Evolutionary conservation across 768 basidiomycete species (phyloP).

Genomic region (Pulveroboletus ravenelii): DNA sequence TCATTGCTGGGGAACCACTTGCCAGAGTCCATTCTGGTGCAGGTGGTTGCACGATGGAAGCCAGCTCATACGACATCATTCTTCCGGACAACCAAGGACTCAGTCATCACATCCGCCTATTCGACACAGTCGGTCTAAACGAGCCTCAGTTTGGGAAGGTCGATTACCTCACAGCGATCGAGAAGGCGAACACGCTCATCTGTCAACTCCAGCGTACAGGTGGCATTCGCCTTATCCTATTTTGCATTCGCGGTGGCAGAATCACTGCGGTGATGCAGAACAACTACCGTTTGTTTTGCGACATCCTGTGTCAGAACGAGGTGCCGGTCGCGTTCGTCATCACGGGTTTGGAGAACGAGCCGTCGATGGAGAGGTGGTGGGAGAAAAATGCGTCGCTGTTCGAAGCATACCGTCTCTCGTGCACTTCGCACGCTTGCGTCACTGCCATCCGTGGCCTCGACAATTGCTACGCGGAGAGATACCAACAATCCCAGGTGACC

Average conservation of each 20-base stretch:
- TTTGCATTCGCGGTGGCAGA: conserved; percentile 32
- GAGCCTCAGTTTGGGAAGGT: conserved; percentile 19
- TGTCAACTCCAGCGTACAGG: conserved; percentile 27
- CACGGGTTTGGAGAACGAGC: conserved; percentile 31
- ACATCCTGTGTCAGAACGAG: conserved; percentile 28
- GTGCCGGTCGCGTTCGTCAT: conserved; percentile 31
- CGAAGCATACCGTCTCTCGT: conserved; percentile 18
- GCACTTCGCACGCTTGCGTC: conserved; percentile 36
- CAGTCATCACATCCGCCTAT: conserved; percentile 24
- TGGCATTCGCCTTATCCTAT: conserved; percentile 31
- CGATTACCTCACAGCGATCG: conserved; percentile 28
- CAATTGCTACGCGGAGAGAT: conserved; percentile 23
- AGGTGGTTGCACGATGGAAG: conserved; percentile 34
- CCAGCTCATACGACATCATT: conserved; percentile 22
- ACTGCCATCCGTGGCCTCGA: conserved; percentile 31
- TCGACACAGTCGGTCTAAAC: conserved; percentile 33
- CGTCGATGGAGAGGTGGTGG: conserved; percentile 34
- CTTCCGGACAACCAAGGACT: conserved; percentile 17
- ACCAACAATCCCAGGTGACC: conserved; percentile 29
- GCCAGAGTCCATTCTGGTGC: conserved; percentile 30
- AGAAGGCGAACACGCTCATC: conserved; percentile 34
- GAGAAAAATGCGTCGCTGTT: conserved; percentile 30
- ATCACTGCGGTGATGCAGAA: conserved; percentile 27
- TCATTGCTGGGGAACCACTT: conserved; percentile 27
- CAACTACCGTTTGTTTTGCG: conserved; percentile 30